Conservation (phyloP, 768 basidiomycete genomes). For the Psilocybe cubensis region DNA sequence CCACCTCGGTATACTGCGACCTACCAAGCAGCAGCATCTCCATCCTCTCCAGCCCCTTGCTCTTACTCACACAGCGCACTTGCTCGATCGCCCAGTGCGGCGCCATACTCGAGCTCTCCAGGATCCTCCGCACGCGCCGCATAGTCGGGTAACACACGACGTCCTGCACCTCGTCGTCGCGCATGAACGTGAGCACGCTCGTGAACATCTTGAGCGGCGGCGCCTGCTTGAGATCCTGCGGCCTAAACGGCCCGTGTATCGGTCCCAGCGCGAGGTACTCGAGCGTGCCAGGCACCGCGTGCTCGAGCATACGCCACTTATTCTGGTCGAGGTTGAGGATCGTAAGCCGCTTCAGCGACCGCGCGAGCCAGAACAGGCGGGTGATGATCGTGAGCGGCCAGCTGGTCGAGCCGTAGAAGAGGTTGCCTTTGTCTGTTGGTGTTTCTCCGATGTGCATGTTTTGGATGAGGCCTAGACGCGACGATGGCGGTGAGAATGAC, state of each 20-base stretch:
- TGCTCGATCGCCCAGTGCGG: constrained; percentile 30
- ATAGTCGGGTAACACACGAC: constrained; percentile 31
- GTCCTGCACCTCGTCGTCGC: constrained; percentile 37
- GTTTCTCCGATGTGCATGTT: constrained; percentile 35
- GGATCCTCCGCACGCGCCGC: constrained; percentile 29
- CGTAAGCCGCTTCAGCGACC: constrained; percentile 29
- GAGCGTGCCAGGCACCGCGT: constrained; percentile 33
- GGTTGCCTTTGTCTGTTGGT: constrained; percentile 20
- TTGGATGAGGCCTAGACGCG: constrained; percentile 25
- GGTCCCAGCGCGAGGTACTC: constrained; percentile 36
- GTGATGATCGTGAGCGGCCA: constrained; percentile 37
- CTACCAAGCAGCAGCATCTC: constrained; percentile 27
- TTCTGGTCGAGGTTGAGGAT: constrained; percentile 35
- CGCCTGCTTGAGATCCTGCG: constrained; percentile 27
- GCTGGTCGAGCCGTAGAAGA: constrained; percentile 28
- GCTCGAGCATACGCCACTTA: constrained; percentile 30
- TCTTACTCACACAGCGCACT: constrained; percentile 26
- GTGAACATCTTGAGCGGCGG: constrained; percentile 32
- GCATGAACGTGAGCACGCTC: constrained; percentile 36
- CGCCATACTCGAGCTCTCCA: constrained; percentile 19
- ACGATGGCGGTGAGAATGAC: not conserved
- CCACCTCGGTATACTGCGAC: not conserved
- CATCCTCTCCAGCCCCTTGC: constrained; percentile 28
- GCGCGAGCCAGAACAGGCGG: constrained; percentile 32
- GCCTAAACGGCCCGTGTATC: constrained; percentile 34